Base-by-base conservation (phyloP, 176 grass and related monocot genomes). In the Saccharum officinarum region DNA sequence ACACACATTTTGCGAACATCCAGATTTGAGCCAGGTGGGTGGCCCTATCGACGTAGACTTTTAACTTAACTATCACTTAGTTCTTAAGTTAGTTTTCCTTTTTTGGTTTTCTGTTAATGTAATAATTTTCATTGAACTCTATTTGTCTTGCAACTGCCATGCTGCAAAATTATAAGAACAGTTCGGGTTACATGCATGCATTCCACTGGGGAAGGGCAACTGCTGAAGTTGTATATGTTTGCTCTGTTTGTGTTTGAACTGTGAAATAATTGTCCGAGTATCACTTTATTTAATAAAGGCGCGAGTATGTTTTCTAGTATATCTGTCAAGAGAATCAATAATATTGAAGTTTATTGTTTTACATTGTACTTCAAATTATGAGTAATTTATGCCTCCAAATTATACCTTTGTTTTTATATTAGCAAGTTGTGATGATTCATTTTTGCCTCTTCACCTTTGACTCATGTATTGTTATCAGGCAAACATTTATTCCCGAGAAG, bases 401-500 rank as follows among this genome's bases (percentile, higher is more conserved):
- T 36, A 47, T 62, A 25, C 1, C 42, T 59, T 73, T 74, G 1
- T 8, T 14, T 23, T 52, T 77, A 3, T 17, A 37, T 39, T 78
- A 68, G 23, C 30, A 44, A n/a, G 36, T 18, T 85, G 52, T 44
- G 40, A 70, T 79, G 26, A 79, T 79, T 52, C 1, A 6, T 11
- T 78, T 77, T 82, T 45, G 23, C 73, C 31, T 38, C 17, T 49
- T 77, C 66, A 86, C 37, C 78, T 77, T 73, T 34, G 45, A 49
- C 42, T 89, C 46, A 72, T 80, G 28, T 26, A 40, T 84, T 75
- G 55, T 83, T 78, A 22, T 64, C 76, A 98, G 96, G 96, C 93
- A 89, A 95, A 90, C 69, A 90, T 90, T 90, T 93, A 94, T 93
- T 90, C 93, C 6, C 88, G 90, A 88, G 93, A 95, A 87, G 96